Conservation (phyloP, 164 flowering plant species). For the Sedum album region DNA sequence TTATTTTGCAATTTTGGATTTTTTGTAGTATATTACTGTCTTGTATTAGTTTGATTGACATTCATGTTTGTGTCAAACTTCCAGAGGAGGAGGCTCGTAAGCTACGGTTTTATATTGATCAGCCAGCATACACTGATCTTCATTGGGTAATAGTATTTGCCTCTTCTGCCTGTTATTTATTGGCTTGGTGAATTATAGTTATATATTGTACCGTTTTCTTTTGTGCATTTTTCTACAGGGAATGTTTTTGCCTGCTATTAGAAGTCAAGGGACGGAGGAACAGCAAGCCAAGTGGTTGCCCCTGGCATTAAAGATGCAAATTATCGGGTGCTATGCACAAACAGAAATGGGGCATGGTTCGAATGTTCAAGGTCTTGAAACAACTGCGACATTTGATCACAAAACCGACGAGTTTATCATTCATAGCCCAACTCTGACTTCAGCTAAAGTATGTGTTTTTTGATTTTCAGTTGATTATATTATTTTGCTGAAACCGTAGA, state of each 20-base stretch:
- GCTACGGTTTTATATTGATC: conserved; percentile 72
- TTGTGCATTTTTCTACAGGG: conserved; percentile 34
- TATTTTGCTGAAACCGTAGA: no score
- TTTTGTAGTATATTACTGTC: background rate
- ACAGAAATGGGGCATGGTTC: conserved; percentile 99
- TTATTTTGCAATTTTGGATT: background rate
- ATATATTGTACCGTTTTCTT: no score
- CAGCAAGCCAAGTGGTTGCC: conserved; percentile 93
- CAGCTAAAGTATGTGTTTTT: conserved; percentile 67
- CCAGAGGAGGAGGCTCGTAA: conserved; percentile 83
- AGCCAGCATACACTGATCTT: conserved; percentile 89
- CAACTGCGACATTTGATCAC: conserved; percentile 94
- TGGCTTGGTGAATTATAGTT: background rate
- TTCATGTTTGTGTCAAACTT: background rate
- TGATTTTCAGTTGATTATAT: background rate
- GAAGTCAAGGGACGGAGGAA: conserved; percentile 94
- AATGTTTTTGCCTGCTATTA: conserved; percentile 90
- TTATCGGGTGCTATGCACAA: conserved; percentile 99
- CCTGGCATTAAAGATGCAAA: conserved; percentile 90
- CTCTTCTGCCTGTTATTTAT: background rate
- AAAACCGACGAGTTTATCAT: conserved; percentile 78
- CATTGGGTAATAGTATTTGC: conserved; percentile 62
- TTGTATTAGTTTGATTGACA: no score
- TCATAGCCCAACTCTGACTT: conserved; percentile 89
- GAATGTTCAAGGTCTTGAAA: conserved; percentile 98